A percentile compares a stretch with the other conserved stretches of the same genome.
These are phyloP conservation scores for Fusarium continuum DNA, from an alignment of 2,329 filamentous ascomycete genomes.

Conservation along the genomic window DNA sequence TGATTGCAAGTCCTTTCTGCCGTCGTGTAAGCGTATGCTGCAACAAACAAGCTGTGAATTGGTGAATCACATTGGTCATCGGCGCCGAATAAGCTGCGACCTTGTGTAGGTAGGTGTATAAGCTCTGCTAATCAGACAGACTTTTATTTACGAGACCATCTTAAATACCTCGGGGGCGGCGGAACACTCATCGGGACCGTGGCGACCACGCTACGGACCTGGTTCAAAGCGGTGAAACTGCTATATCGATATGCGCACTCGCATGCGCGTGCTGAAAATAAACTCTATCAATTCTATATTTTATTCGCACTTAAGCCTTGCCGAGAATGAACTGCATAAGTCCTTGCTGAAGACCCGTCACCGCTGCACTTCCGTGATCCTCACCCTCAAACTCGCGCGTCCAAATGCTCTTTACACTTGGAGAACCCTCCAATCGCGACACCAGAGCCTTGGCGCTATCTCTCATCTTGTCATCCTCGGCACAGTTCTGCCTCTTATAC, in stretches of 20 bases:
- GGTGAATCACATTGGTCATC: too few relatives aligned
- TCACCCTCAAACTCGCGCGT: constrained; percentile 41
- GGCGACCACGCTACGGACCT: too few relatives aligned
- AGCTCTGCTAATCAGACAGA: too few relatives aligned
- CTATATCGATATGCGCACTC: not conserved
- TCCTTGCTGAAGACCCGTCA: constrained; percentile 36
- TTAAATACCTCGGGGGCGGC: too few relatives aligned
- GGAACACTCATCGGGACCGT: too few relatives aligned
- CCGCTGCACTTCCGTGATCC: constrained; percentile 40
- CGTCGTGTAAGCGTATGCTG: too few relatives aligned
- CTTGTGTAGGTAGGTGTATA: too few relatives aligned
- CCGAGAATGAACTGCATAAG: constrained; percentile 37
- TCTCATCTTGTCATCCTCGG: constrained; percentile 41
- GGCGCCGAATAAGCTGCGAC: too few relatives aligned
- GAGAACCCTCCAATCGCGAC: constrained; percentile 27
- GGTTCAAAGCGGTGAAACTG: too few relatives aligned
- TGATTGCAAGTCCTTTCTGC: too few relatives aligned
- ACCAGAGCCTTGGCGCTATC: constrained; percentile 29
- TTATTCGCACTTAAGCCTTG: not conserved
- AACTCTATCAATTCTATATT: not conserved
- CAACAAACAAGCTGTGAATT: too few relatives aligned
- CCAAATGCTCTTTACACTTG: constrained; percentile 32
- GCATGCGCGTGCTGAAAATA: not conserved
- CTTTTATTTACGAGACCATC: too few relatives aligned
- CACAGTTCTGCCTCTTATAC: constrained; percentile 37